Conservation (phyloP, 352 stramenopile genomes). For the Halophytophthora batemanensis region DNA sequence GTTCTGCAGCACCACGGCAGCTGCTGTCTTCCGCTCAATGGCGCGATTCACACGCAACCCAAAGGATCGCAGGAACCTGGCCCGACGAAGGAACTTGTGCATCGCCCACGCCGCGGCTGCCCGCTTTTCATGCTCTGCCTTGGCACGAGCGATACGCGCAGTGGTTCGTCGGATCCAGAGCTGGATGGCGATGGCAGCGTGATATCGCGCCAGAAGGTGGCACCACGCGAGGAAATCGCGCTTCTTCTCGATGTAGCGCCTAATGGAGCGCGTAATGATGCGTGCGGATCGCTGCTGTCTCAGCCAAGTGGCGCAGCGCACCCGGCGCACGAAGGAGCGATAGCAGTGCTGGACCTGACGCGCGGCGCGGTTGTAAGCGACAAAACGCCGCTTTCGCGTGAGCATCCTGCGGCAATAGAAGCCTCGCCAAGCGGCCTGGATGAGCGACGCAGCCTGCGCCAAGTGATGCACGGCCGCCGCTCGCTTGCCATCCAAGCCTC, state of each 20-base stretch:
- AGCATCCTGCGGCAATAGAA: conserved; percentile 45
- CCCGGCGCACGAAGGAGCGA: conserved; percentile 32
- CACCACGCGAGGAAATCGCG: conserved; percentile 38
- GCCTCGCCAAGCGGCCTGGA: conserved; percentile 55
- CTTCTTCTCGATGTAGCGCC: conserved; percentile 32
- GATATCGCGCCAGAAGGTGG: conserved; percentile 45
- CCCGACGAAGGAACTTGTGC: conserved; percentile 50
- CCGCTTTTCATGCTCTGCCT: conserved; percentile 7
- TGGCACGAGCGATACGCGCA: conserved; percentile 20
- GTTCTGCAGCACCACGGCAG: conserved; percentile 47
- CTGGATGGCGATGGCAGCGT: conserved; percentile 53
- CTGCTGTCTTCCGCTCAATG: conserved; percentile 22
- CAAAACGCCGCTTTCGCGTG: conserved; percentile 30
- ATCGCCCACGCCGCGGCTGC: conserved; percentile 22
- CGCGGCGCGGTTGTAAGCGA: conserved; percentile 30
- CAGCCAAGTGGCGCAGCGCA: conserved; percentile 26
- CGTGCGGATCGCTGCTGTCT: conserved; percentile 29
- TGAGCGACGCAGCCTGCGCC: conserved; percentile 19
- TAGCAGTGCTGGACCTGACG: conserved; percentile 38
- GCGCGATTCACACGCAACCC: conserved; percentile 28
- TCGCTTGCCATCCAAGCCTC: conserved; percentile 25
- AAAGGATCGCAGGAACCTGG: conserved; percentile 36
- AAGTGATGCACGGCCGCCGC: conserved; percentile 21
- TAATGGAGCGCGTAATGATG: conserved; percentile 35
- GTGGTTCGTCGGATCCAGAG: conserved; percentile 39